Conservation (phyloP, 2,329 filamentous ascomycete species). For the Neoscytalidium dimidiatum region DNA sequence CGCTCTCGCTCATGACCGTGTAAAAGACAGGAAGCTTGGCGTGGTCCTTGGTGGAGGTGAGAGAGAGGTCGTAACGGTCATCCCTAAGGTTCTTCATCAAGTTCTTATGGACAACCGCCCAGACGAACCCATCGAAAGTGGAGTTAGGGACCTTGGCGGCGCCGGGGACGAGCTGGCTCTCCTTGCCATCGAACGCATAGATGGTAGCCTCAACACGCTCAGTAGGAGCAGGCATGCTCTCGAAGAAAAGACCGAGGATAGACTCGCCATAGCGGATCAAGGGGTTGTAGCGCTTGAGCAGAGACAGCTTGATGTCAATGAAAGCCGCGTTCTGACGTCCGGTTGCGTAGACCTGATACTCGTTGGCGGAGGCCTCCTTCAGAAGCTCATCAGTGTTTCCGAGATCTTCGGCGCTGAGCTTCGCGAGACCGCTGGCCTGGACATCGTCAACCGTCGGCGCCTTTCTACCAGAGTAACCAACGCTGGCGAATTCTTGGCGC, state of each 20-base stretch:
- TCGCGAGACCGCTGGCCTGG: slow-evolving; percentile 43
- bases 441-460: slow-evolving; percentile 48
- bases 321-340: slow-evolving; percentile 93
- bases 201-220: slow-evolving; percentile 77
- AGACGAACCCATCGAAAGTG: slow-evolving; percentile 86
- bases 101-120: slow-evolving; percentile 93
- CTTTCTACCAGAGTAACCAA: slow-evolving; percentile 70
- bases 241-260: slow-evolving; percentile 74
- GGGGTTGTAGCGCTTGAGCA: slow-evolving; percentile 88
- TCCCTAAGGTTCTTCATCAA: slow-evolving; percentile 87
- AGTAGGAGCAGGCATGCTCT: slow-evolving; percentile 67
- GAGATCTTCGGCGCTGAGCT: slow-evolving; percentile 37
- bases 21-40: slow-evolving; percentile 85
- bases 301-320: slow-evolving; percentile 77
- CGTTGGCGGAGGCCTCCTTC: slow-evolving; percentile 84
- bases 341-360: slow-evolving; percentile 85
- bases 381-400: slow-evolving; percentile 60
- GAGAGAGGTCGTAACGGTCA: slow-evolving; percentile 89
- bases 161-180: slow-evolving; percentile 71
- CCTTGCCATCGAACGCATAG: slow-evolving; percentile 91
- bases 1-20: slow-evolving; percentile 95
- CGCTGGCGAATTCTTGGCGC: slow-evolving; percentile 78
- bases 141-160: slow-evolving; percentile 61
- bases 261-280: slow-evolving; percentile 66
- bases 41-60: slow-evolving; percentile 92